Percentiles rank a stretch among this genome's conserved stretches.
Conservation (phyloP, 2,329 filamentous ascomycete genomes). For the Myriosclerotinia scirpicola region DNA sequence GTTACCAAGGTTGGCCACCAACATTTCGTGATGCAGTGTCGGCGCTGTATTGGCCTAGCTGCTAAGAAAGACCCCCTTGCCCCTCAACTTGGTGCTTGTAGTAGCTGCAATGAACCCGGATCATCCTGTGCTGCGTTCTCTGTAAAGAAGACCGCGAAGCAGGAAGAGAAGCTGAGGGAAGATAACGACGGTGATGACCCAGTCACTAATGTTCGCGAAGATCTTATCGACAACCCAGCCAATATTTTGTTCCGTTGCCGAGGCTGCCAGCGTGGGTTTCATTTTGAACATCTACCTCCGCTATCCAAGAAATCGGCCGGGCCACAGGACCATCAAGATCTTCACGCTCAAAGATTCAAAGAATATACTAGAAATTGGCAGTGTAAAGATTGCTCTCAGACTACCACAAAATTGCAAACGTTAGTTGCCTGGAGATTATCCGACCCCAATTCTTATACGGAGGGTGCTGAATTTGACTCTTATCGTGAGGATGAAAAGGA, state of each 20-base stretch:
- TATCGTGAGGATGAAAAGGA: conserved; percentile 79
- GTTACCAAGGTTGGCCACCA: conserved; percentile 80
- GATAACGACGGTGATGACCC: conserved; percentile 81
- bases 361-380: conserved; percentile 76
- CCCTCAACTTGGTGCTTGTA: conserved; percentile 71
- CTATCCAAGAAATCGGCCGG: conserved; percentile 42
- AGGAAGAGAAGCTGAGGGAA: conserved; percentile 80
- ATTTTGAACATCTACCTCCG: conserved; percentile 75
- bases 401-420: conserved; percentile 66
- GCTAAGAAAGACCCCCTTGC: conserved; percentile 67
- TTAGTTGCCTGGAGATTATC: conserved; percentile 85
- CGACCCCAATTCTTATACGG: conserved; percentile 55
- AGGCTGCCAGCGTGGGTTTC: conserved; percentile 74
- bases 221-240: conserved; percentile 70
- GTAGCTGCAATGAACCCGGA: conserved; percentile 65
- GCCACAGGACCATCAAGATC: conserved; percentile 46
- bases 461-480: conserved; percentile 53
- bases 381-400: conserved; percentile 73
- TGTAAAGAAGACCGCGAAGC: conserved; percentile 66
- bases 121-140: conserved; percentile 74
- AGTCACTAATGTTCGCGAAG: conserved; percentile 59
- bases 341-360: conserved; percentile 62
- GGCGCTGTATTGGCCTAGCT: conserved; percentile 71
- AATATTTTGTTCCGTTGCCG: conserved; percentile 83
- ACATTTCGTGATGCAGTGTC: conserved; percentile 86